Conservation (phyloP, 2,329 filamentous ascomycete genomes). For the Chaetomiaceae sp. region DNA sequence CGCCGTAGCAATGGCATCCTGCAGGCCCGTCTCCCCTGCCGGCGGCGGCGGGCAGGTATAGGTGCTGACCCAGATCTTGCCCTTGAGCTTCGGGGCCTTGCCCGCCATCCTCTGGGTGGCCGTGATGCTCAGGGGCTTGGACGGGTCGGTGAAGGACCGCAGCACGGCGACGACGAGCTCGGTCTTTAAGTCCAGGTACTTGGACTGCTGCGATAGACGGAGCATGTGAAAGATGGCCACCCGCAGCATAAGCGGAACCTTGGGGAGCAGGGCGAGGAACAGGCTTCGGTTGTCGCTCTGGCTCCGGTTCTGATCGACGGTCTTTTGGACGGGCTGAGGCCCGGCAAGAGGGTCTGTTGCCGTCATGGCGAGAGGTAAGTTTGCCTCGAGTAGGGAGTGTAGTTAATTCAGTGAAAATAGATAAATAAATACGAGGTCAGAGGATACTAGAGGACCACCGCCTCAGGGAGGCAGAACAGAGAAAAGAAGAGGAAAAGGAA, state of each 20-base stretch:
- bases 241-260: slow-evolving; percentile 58
- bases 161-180: slow-evolving; percentile 68
- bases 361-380: slow-evolving; percentile 13
- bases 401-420: too few species aligned
- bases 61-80: slow-evolving; percentile 75
- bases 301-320: slow-evolving; percentile 2
- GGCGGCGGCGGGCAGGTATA: slow-evolving; percentile 59
- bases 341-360: not conserved
- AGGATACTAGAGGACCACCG: too few species aligned
- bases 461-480: too few species aligned
- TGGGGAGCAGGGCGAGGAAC: slow-evolving; percentile 40
- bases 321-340: not conserved
- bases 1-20: slow-evolving; percentile 53
- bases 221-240: slow-evolving; percentile 61
- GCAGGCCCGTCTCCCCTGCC: slow-evolving; percentile 42
- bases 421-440: too few species aligned
- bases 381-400: too few species aligned
- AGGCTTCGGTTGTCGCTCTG: slow-evolving; percentile 17
- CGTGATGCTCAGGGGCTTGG: slow-evolving; percentile 47
- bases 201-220: slow-evolving; percentile 61
- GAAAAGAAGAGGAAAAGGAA: too few species aligned
- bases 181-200: slow-evolving; percentile 74
- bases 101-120: slow-evolving; percentile 59
- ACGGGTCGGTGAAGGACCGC: slow-evolving; percentile 55
- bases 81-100: slow-evolving; percentile 65